phyloP scores from a whole-genome alignment of 1,139 yeast species.

The Geotrichum cucujoidarum region DNA sequence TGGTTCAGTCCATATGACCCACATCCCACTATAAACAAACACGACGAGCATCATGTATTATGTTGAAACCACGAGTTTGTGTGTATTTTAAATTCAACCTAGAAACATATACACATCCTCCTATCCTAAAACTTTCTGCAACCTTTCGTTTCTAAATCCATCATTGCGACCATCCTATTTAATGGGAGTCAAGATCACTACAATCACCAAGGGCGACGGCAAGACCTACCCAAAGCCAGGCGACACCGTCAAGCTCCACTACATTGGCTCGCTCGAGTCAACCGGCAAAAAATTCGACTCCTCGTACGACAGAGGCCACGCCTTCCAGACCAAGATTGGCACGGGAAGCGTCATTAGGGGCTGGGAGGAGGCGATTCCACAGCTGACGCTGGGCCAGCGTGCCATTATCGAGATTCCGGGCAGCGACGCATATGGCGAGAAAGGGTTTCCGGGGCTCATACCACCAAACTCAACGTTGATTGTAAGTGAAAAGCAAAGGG shows the following conservation, averaged over 20 bases:
- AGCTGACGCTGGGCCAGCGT: constrained; percentile 86
- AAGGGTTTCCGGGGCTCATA: constrained; percentile 94
- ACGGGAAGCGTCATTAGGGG: constrained; percentile 95
- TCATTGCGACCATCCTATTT: too few species aligned
- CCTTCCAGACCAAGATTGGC: constrained; percentile 90
- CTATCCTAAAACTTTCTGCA: too few species aligned
- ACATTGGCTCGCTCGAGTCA: constrained; percentile 90
- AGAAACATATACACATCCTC: not conserved
- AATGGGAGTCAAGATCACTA: constrained; percentile 41
- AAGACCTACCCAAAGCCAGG: constrained; percentile 79
- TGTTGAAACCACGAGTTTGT: too few species aligned
- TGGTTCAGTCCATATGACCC: too few species aligned
- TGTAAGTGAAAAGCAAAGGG: constrained; percentile 14
- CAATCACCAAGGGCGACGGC: constrained; percentile 54
- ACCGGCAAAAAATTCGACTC: constrained; percentile 95
- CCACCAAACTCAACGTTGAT: constrained; percentile 93
- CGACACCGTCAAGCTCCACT: constrained; percentile 79
- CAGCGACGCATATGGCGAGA: constrained; percentile 84
- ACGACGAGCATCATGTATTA: too few species aligned
- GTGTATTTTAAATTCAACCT: too few species aligned
- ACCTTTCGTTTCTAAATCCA: too few species aligned
- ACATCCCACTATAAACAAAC: too few species aligned
- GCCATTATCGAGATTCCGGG: constrained; percentile 91
- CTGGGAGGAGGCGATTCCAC: constrained; percentile 92
- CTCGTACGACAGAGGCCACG: constrained; percentile 87